These are phyloP conservation scores for Camelina hispida DNA, from an alignment of 345 rosid species.

Conservation along the genomic window DNA sequence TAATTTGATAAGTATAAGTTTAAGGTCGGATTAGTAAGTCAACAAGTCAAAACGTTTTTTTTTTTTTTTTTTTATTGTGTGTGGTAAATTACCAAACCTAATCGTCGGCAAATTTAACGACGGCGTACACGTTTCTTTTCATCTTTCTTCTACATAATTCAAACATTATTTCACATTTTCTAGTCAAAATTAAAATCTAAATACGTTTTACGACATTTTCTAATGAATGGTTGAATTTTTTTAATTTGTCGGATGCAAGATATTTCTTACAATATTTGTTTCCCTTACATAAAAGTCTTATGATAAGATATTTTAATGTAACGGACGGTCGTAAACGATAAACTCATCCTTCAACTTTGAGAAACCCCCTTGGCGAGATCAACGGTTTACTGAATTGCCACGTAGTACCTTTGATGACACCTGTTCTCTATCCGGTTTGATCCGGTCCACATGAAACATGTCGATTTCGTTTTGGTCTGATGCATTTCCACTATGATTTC, in stretches of 20 bases:
- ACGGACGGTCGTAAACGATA: constrained; percentile 27
- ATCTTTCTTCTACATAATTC: constrained; percentile 12
- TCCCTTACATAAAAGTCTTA: not conserved
- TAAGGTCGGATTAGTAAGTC: constrained; percentile 22
- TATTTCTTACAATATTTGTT: not conserved
- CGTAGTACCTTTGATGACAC: constrained; percentile 6
- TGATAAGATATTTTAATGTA: constrained; percentile 27
- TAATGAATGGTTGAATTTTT: not conserved
- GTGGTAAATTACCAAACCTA: constrained; percentile 33
- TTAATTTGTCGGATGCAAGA: constrained; percentile 7
- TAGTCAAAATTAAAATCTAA: constrained; percentile 24
- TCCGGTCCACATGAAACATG: constrained; percentile 12
- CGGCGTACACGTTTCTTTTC: constrained; percentile 37
- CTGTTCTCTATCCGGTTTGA: constrained; percentile 6
- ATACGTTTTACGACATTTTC: not conserved
- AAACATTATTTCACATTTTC: constrained; percentile 2
- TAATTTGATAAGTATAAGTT: not conserved
- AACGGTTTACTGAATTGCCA: constrained; percentile 13
- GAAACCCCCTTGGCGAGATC: not conserved
- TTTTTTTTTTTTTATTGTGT: not conserved
- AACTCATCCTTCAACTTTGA: not conserved
- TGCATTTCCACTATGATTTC: not conserved
- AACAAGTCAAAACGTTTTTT: constrained; percentile 25
- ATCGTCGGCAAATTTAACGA: constrained; percentile 25
- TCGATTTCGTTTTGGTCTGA: not conserved